These are phyloP conservation scores for Cyclanthera cordifolia DNA, from an alignment of 306 rosid genomes.

Conservation along the genomic window DNA sequence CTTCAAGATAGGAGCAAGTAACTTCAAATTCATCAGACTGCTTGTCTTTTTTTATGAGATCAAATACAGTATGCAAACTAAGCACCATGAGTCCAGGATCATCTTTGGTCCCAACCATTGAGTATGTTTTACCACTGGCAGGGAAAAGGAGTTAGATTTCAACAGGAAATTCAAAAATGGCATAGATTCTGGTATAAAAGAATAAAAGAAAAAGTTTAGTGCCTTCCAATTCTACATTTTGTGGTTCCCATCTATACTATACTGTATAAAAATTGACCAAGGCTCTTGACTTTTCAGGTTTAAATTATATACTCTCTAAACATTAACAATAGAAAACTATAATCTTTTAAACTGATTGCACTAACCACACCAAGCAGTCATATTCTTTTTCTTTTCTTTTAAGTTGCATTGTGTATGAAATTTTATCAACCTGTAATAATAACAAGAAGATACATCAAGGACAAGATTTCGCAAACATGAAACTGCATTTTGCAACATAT, in stretches of 20 bases:
- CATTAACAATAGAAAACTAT: background rate
- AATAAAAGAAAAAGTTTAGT: background rate
- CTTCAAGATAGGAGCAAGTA: conserved; percentile 58
- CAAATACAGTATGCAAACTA: conserved; percentile 42
- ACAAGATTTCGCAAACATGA: background rate
- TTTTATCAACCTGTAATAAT: background rate
- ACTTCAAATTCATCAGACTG: conserved; percentile 46
- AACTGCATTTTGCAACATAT: background rate
- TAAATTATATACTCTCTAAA: background rate
- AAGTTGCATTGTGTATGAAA: background rate
- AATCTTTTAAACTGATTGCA: conserved; percentile 1
- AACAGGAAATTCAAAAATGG: conserved; percentile 1
- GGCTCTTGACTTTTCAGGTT: background rate
- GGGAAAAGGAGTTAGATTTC: conserved; percentile 1
- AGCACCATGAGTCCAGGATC: conserved; percentile 70
- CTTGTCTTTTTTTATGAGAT: conserved; percentile 36
- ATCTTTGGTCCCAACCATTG: conserved; percentile 50
- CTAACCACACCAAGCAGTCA: background rate
- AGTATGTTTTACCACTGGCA: conserved; percentile 49
- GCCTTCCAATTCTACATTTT: background rate
- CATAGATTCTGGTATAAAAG: background rate
- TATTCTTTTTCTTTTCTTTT: background rate
- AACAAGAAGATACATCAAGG: background rate
- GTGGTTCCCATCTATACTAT: background rate
- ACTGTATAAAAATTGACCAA: background rate